Evolutionary conservation across 2,329 filamentous ascomycete genomes (phyloP).

Genomic region (Penicillium sp.): DNA sequence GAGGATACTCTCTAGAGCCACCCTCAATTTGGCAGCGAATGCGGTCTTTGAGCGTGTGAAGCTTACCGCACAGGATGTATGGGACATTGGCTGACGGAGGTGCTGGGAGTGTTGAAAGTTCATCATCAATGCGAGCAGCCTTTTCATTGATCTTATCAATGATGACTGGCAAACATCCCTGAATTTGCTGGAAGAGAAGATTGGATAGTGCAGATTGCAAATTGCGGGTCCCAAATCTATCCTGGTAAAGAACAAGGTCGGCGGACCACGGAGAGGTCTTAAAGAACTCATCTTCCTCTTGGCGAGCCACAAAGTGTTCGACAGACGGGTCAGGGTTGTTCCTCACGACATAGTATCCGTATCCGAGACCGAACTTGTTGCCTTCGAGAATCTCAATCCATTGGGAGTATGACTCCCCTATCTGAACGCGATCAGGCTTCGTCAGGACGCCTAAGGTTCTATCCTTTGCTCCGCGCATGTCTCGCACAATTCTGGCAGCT

Average conservation of each 20-base stretch:
- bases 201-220: constrained; percentile 56
- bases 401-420: constrained; percentile 57
- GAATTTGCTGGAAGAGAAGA: constrained; percentile 55
- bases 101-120: constrained; percentile 67
- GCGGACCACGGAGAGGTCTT: constrained; percentile 51
- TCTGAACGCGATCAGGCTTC: constrained; percentile 75
- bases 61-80: constrained; percentile 65
- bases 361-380: constrained; percentile 65
- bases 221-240: constrained; percentile 58
- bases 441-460: constrained; percentile 79
- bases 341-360: constrained; percentile 81
- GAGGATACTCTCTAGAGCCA: constrained; percentile 44
- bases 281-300: constrained; percentile 59
- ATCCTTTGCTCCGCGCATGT: constrained; percentile 56
- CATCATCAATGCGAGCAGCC: constrained; percentile 56
- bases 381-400: constrained; percentile 69
- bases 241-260: constrained; percentile 42
- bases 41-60: constrained; percentile 61
- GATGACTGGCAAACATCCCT: constrained; percentile 40
- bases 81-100: constrained; percentile 68
- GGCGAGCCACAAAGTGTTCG: constrained; percentile 54
- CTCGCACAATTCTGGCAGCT: constrained; percentile 68
- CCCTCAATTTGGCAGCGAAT: constrained; percentile 62
- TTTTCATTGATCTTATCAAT: constrained; percentile 50
- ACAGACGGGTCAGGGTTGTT: constrained; percentile 52